Conservation (phyloP, 1,284 basidiomycete genomes). For the Tilletiopsis washingtonensis region DNA sequence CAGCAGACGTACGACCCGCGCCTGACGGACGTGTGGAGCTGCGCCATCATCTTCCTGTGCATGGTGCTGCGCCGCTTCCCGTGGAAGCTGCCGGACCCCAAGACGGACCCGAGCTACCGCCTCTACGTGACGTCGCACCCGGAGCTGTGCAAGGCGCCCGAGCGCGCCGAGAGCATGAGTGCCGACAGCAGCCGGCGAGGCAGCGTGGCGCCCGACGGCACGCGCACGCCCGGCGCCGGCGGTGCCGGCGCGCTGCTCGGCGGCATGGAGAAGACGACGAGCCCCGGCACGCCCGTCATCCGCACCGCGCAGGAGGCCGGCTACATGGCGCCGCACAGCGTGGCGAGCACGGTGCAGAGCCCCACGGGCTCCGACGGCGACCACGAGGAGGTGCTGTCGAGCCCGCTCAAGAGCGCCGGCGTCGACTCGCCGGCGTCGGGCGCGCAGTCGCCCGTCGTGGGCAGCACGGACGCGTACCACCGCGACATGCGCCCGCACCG, state of each 20-base stretch:
- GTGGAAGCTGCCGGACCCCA: slow-evolving; percentile 95
- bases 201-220: slow-evolving; percentile 3
- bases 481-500: slow-evolving; percentile 9
- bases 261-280: slow-evolving; percentile 1
- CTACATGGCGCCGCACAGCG: slow-evolving; percentile 34
- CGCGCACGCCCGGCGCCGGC: slow-evolving; percentile 2
- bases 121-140: slow-evolving; percentile 88
- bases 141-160: slow-evolving; percentile 57
- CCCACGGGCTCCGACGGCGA: slow-evolving; percentile 15
- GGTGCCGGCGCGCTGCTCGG: slow-evolving; percentile 10
- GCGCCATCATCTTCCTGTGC: slow-evolving; percentile 98
- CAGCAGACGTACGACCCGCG: slow-evolving; percentile 81
- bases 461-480: not conserved
- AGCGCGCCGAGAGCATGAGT: not conserved
- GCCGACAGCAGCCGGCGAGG: slow-evolving; percentile 1
- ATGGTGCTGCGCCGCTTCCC: slow-evolving; percentile 97
- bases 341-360: slow-evolving; percentile 20
- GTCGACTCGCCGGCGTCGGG: not conserved
- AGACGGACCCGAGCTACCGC: slow-evolving; percentile 82
- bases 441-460: not conserved
- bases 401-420: not conserved
- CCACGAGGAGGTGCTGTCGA: not conserved
- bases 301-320: slow-evolving; percentile 36
- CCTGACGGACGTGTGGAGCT: slow-evolving; percentile 96
- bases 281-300: slow-evolving; percentile 13